A percentile compares a stretch with the other conserved stretches of the same genome.
phyloP scores from a whole-genome alignment of 441 rosid species.

The Populus trichocarpa region DNA sequence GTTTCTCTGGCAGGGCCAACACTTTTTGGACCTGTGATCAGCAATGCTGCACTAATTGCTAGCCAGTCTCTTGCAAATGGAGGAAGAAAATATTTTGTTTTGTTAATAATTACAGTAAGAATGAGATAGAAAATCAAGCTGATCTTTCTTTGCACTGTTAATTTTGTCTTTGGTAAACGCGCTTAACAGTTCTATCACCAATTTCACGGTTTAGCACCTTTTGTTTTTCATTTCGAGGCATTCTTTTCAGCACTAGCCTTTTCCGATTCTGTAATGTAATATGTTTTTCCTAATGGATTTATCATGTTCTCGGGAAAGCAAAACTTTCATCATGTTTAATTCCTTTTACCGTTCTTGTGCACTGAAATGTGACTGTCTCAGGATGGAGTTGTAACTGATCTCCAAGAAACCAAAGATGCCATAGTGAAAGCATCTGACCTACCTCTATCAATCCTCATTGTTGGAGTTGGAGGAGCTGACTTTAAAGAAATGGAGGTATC shows the following conservation, averaged over 20 bases:
- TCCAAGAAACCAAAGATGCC: constrained; percentile 91
- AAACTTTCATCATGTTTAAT: constrained; percentile 10
- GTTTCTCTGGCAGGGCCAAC: constrained; percentile 98
- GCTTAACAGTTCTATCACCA: not conserved
- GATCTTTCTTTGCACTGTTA: not conserved
- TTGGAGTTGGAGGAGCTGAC: constrained; percentile 97
- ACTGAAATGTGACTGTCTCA: constrained; percentile 22
- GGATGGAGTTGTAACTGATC: constrained; percentile 97
- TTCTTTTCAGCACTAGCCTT: not conserved
- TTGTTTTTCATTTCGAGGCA: not conserved
- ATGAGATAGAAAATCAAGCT: not conserved
- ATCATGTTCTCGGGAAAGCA: not conserved
- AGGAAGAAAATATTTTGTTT: constrained; percentile 57
- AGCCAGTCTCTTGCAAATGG: constrained; percentile 64
- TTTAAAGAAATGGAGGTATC: constrained; percentile 95
- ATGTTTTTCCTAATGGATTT: not conserved
- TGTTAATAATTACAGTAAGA: constrained; percentile 84
- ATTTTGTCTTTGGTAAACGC: not conserved
- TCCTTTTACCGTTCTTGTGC: not conserved
- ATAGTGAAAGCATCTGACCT: constrained; percentile 90
- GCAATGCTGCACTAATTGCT: constrained; percentile 64
- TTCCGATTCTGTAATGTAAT: not conserved
- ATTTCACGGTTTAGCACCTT: not conserved
- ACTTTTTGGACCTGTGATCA: constrained; percentile 87
- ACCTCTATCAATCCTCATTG: constrained; percentile 82